These are phyloP conservation scores for Collariella sp. DNA, from an alignment of 495 filamentous ascomycete genomes.

Conservation along the genomic window DNA sequence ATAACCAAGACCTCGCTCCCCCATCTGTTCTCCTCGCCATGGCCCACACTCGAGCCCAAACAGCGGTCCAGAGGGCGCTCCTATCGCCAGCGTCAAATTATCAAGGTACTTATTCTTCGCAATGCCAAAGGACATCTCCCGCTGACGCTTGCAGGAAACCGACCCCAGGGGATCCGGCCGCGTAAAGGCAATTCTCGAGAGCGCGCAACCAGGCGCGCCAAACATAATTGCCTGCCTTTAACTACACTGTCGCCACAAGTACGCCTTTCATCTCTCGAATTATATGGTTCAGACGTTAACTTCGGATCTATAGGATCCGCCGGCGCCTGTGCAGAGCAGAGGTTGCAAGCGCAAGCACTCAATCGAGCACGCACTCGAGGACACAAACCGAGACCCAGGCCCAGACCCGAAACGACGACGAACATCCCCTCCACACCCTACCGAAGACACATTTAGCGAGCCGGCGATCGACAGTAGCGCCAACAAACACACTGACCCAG, in stretches of 20 bases:
- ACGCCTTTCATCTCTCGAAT: conserved; percentile 5
- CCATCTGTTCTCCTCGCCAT: no score
- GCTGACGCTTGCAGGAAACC: conserved; percentile 15
- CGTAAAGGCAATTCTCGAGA: conserved; percentile 7
- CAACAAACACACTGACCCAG: conserved; percentile 3
- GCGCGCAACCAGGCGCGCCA: conserved; percentile 8
- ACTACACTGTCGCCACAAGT: conserved; percentile 8
- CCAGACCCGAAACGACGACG: conserved; percentile 6
- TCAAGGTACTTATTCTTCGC: conserved; percentile 18
- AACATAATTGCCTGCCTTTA: conserved; percentile 11
- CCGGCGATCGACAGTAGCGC: conserved; percentile 1
- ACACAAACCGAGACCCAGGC: not conserved
- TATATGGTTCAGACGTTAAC: conserved; percentile 13
- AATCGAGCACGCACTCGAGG: conserved; percentile 6
- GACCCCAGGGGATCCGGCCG: not conserved
- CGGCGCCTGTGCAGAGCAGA: conserved; percentile 15
- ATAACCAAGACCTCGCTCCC: no score
- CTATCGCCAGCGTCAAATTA: conserved; percentile 7
- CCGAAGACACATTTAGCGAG: conserved; percentile 6
- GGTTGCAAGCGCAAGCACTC: conserved; percentile 13
- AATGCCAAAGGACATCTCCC: conserved; percentile 16
- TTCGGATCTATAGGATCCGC: conserved; percentile 10
- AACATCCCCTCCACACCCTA: conserved; percentile 1
- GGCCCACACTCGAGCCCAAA: no score
- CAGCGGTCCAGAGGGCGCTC: no score